A percentile compares a stretch with the other conserved stretches of the same genome.
Evolutionary conservation across 2,329 filamentous ascomycete species (phyloP).

Genomic region (Epichloe baconii): DNA sequence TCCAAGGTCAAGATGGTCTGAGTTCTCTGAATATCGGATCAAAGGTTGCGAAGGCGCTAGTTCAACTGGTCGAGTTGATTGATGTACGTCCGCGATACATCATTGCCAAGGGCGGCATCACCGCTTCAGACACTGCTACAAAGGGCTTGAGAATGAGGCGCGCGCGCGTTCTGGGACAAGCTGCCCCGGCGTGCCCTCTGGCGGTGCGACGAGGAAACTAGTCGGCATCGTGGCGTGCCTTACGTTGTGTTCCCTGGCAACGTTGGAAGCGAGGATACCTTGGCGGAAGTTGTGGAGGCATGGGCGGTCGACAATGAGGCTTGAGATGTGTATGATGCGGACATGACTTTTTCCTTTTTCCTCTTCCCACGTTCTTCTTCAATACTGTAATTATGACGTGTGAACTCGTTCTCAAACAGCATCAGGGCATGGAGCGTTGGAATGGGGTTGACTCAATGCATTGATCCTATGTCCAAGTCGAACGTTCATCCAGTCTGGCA

Average conservation of each 20-base stretch:
- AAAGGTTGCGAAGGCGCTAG: constrained; percentile 36
- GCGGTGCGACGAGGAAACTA: constrained; percentile 38
- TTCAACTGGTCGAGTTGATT: constrained; percentile 31
- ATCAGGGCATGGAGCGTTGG: not conserved
- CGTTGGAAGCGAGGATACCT: constrained; percentile 35
- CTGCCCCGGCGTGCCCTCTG: constrained; percentile 45
- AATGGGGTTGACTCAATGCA: not conserved
- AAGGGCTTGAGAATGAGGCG: constrained; percentile 39
- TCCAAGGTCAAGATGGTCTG: constrained; percentile 30
- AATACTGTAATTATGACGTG: too few species aligned
- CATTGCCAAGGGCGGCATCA: constrained; percentile 48
- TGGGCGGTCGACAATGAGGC: constrained; percentile 5
- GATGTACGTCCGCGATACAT: constrained; percentile 38
- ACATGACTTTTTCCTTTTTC: not conserved
- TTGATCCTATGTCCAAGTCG: not conserved
- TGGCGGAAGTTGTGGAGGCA: constrained; percentile 28
- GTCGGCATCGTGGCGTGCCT: constrained; percentile 34
- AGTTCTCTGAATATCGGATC: constrained; percentile 37
- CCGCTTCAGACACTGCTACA: constrained; percentile 42
- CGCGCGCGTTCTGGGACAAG: constrained; percentile 40
- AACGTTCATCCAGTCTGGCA: not conserved
- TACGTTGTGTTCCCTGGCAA: constrained; percentile 48
- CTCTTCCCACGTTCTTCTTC: too few species aligned
- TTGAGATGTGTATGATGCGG: not conserved
- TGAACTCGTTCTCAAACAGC: not conserved